Percentiles rank a stretch among this genome's conserved stretches.
Conservation (phyloP, 2,329 filamentous ascomycete species). For the Microdochium nivale region DNA sequence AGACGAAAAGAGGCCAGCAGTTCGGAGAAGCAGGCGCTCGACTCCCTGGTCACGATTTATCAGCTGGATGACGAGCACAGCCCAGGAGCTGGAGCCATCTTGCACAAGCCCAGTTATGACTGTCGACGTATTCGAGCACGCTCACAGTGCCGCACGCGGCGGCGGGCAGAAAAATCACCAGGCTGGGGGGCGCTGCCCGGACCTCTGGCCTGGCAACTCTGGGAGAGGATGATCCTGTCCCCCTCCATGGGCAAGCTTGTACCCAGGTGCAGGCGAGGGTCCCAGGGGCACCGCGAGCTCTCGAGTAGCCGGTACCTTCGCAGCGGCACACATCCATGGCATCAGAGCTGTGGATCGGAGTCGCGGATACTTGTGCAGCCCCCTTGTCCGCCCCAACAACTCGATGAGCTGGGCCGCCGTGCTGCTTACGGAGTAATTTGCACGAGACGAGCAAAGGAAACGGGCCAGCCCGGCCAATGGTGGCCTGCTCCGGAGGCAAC, state of each 20-base stretch:
- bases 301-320: not conserved
- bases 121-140: not conserved
- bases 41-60: not conserved
- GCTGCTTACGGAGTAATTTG: not conserved
- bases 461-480: not conserved
- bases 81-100: not conserved
- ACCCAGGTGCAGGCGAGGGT: too few species aligned
- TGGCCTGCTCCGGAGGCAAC: not conserved
- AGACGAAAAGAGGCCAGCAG: not conserved
- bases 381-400: not conserved
- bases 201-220: not conserved
- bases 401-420: not conserved
- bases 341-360: not conserved
- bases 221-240: not conserved
- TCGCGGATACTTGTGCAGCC: not conserved
- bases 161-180: not conserved
- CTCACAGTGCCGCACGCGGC: not conserved
- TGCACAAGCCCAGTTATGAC: not conserved
- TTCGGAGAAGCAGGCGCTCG: not conserved
- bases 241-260: not conserved
- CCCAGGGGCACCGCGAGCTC: too few species aligned
- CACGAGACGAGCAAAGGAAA: not conserved
- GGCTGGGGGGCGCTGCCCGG: too few species aligned
- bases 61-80: not conserved
- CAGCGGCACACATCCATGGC: not conserved